Base-by-base conservation (phyloP, 1,284 basidiomycete genomes). In the Thelephora terrestris region DNA sequence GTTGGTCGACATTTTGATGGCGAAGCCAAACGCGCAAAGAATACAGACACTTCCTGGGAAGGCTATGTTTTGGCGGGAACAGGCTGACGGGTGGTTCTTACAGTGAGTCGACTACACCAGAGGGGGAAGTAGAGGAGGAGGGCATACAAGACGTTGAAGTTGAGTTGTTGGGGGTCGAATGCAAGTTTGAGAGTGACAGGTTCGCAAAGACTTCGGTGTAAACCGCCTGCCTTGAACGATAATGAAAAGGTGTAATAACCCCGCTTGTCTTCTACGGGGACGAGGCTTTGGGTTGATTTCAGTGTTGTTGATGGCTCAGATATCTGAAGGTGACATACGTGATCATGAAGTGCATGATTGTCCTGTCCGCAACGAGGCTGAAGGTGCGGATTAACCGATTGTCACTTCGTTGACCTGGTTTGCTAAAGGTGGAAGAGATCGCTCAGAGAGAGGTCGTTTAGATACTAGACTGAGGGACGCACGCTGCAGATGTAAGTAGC, bases 11-110 rank as follows among this genome's bases (percentile, higher is more conserved):
- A 9, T 65, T 69, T 34, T 70, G 70, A 4, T 67, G 68, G 9
- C 74, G 69, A 35, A 81, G 61, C 79, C 79, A 81, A 16, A 80
- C 73, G 0, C 79, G 75, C 25, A 81, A 61, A 12, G 73, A 70
- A 60, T 67, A 74, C 2, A 79, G 58, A 47, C 69, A 73, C 0
- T 70, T 73, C 10, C 60, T 58, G 0, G 78, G 78, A 2, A 77
- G 58, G 45, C 69, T 70, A 7, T 69, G 55, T 56, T 75, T 75
- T 10, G 77, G 78, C 14, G 77, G 76, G 57, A 78, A 80, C 9
- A 71, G 60, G 52, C 79, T 80, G 52, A 21, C n/a, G 29, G 6
- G 9, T 32, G 29, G 12, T 14, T 14, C 7, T 32, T 10, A 32
- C 12, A 14, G 29, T 32, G 29, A 32, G 29, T 9, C 25, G 25